These are phyloP conservation scores for Phaeosphaeria sp. DNA, from an alignment of 2,329 filamentous ascomycete species.

Conservation along the genomic window DNA sequence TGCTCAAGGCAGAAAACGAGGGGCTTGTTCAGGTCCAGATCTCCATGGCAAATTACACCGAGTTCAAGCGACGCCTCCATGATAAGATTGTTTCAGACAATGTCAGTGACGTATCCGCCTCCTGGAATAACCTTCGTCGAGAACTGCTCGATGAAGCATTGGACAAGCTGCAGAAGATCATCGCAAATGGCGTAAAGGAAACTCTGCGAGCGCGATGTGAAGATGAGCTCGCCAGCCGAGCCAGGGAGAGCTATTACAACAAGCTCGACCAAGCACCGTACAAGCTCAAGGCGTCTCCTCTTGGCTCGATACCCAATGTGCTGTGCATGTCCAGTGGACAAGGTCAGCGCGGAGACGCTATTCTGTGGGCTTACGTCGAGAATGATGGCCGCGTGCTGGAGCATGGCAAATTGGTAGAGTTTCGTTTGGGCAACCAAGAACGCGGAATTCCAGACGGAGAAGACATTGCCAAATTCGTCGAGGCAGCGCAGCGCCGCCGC, in stretches of 20 bases:
- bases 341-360: conserved; percentile 78
- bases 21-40: conserved; percentile 87
- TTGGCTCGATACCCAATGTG: conserved; percentile 87
- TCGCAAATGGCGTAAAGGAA: conserved; percentile 93
- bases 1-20: conserved; percentile 96
- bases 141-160: conserved; percentile 85
- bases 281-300: conserved; percentile 89
- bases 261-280: conserved; percentile 95
- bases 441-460: conserved; percentile 70
- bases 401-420: conserved; percentile 83
- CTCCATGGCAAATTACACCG: conserved; percentile 74
- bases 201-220: conserved; percentile 93
- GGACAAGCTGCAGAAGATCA: conserved; percentile 79
- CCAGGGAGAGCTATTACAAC: conserved; percentile 86
- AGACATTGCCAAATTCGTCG: conserved; percentile 74
- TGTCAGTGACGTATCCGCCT: conserved; percentile 91
- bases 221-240: conserved; percentile 85
- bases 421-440: conserved; percentile 71
- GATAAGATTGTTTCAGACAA: conserved; percentile 92
- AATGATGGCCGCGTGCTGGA: conserved; percentile 90
- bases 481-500: conserved; percentile 78
- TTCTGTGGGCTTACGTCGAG: conserved; percentile 91
- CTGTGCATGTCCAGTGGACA: conserved; percentile 86
- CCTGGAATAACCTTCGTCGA: conserved; percentile 88
- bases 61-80: conserved; percentile 79